Evolutionary conservation across 176 grass and related monocot genomes (phyloP).

Genomic region (Musa beccarii): DNA sequence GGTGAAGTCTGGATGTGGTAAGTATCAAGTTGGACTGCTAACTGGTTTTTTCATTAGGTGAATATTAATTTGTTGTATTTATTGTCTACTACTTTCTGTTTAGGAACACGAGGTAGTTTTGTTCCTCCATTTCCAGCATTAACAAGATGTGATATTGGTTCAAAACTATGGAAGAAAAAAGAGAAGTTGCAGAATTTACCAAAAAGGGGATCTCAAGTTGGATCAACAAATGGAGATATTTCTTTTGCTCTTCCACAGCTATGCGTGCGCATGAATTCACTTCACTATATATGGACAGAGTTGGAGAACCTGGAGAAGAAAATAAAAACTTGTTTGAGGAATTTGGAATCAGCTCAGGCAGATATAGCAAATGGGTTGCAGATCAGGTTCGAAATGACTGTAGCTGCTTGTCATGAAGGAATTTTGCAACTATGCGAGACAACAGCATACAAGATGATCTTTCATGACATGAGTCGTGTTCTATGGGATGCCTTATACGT

Average conservation of each 20-base stretch:
- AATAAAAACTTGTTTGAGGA: conserved; percentile 82
- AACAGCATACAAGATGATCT: conserved; percentile 85
- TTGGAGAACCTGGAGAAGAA: conserved; percentile 91
- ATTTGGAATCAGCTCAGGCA: conserved; percentile 82
- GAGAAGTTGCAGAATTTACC: conserved; percentile 65
- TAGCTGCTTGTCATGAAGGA: conserved; percentile 69
- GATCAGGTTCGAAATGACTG: conserved; percentile 81
- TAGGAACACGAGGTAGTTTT: conserved; percentile 71
- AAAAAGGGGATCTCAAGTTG: conserved; percentile 55
- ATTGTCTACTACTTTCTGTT: conserved; percentile 5
- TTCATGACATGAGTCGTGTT: conserved; percentile 68
- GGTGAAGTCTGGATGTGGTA: conserved; percentile 92
- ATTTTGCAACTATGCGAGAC: conserved; percentile 79
- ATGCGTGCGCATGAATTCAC: conserved; percentile 80
- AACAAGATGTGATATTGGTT: conserved; percentile 89
- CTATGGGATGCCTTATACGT: conserved; percentile 80
- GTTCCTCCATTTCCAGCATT: conserved; percentile 69
- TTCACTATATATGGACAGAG: conserved; percentile 67
- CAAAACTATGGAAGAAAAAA: conserved; percentile 88
- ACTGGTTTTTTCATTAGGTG: background rate
- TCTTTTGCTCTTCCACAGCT: conserved; percentile 60
- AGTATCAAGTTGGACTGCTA: conserved; percentile 11
- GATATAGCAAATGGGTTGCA: conserved; percentile 77
- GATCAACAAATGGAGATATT: conserved; percentile 44
- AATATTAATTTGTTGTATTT: background rate